Evolutionary conservation across 805 yeast species (phyloP).

Genomic region (Saccharomycopsis schoenii): DNA sequence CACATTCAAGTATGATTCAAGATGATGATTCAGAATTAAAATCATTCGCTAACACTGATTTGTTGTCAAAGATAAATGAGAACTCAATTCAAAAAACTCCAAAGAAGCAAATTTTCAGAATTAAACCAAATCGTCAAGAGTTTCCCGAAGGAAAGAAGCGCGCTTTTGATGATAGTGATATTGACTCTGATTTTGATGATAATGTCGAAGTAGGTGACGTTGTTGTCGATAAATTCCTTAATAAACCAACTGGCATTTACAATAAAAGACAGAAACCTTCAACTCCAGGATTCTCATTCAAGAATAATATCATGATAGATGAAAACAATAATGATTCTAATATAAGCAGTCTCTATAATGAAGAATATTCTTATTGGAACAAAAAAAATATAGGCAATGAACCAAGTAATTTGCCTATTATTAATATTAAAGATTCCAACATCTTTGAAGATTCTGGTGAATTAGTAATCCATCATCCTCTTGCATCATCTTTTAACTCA

Average conservation of each 20-base stretch:
- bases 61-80: constrained; percentile 11
- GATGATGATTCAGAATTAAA: constrained; percentile 1
- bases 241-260: not conserved
- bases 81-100: constrained; percentile 4
- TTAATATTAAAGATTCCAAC: not conserved
- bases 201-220: constrained; percentile 15
- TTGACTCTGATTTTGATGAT: constrained; percentile 13
- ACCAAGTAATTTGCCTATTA: not conserved
- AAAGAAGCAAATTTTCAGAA: constrained; percentile 6
- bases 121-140: not conserved
- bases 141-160: constrained; percentile 5
- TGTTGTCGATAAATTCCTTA: constrained; percentile 16
- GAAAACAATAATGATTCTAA: not conserved
- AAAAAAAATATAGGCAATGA: not conserved
- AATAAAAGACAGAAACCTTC: constrained; percentile 20
- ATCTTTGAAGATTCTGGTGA: constrained; percentile 16
- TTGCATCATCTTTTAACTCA: constrained; percentile 59
- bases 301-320: not conserved
- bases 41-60: constrained; percentile 6
- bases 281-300: not conserved
- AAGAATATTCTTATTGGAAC: not conserved
- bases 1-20: constrained; percentile 17
- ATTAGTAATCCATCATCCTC: constrained; percentile 24
- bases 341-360: not conserved
- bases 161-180: constrained; percentile 10